Evolutionary conservation across 179 eudicot species (phyloP), one percentile per base, ranked within the genome.

Genomic region (Spergularia azorica): DNA sequence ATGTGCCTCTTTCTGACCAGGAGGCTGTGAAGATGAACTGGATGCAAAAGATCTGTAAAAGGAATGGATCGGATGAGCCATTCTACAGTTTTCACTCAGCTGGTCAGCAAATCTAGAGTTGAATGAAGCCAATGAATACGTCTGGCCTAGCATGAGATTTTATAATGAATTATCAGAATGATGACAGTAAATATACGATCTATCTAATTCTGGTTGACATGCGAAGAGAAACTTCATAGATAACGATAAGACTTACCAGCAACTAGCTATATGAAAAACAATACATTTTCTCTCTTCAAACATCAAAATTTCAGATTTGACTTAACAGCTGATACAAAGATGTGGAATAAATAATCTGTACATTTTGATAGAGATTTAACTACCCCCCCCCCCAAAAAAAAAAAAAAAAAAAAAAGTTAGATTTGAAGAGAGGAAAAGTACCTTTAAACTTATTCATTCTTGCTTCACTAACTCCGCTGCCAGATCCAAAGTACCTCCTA

Each of bases 1-100:
- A 81, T 81, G 67, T 21, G 74, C 48, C 64, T 71, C 80, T 67
- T 79, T 77, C 76, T 77, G 76, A 38, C 70, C 63, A 67, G 82
- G 39, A 67, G 77, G 78, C 70, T 79, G 64, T 60, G 89, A 81
- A 56, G 87, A 57, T 12, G 88, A 63, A 12, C 46, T 69, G 16
- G 88, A 86, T 62, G 87, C 81, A 79, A 79, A 72, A 48, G 85
- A 76, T 76, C 87, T 76, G 71, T 71, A 62, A 17, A 79, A 63
- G 64, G 67, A 64, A 69, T 46, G 81, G 65, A 52, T 61, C 3
- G 77, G 73, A 38, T 1, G 75, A 82, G 74, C 59, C 71, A 75
- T 58, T 55, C 75, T 80, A 62, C 54, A 65, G 26, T 67, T 77
- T 74, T 79, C 79, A 62, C 59, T 41, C 54, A 67, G 73, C 66